Conservation (phyloP, 805 yeast species). For the Starmerella sirachaensis region DNA sequence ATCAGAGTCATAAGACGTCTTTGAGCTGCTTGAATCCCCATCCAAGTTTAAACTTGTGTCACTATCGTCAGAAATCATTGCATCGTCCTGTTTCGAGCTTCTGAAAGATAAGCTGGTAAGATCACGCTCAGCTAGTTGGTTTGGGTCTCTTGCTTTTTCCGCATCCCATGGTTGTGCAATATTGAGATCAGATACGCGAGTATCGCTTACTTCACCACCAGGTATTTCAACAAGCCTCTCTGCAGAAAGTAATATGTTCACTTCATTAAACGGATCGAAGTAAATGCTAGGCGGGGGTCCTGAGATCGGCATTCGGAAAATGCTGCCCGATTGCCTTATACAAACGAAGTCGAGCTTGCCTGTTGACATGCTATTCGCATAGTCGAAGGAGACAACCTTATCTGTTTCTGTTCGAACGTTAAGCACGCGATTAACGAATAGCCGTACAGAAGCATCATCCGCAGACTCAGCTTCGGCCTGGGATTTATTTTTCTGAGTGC, state of each 20-base stretch:
- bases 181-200: background rate
- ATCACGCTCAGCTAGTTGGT: too few relatives aligned
- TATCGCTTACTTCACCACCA: background rate
- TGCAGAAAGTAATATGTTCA: slow-evolving; percentile 17
- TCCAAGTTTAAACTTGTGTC: too few relatives aligned
- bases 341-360: slow-evolving; percentile 61
- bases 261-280: slow-evolving; percentile 45
- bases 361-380: slow-evolving; percentile 43
- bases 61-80: too few relatives aligned
- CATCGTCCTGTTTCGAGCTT: too few relatives aligned
- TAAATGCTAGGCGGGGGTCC: slow-evolving; percentile 52
- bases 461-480: background rate
- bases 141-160: too few relatives aligned
- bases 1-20: too few relatives aligned
- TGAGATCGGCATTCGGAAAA: slow-evolving; percentile 62
- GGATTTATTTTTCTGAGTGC: background rate
- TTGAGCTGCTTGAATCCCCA: too few relatives aligned
- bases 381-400: slow-evolving; percentile 75
- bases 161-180: too few relatives aligned
- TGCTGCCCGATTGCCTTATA: slow-evolving; percentile 82
- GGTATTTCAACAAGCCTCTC: slow-evolving; percentile 4
- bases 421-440: slow-evolving; percentile 64
- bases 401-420: slow-evolving; percentile 69
- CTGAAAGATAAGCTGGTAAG: too few relatives aligned
- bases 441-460: slow-evolving; percentile 25